These are phyloP conservation scores for Pyricularia sp. DNA, from an alignment of 2,329 filamentous ascomycete genomes.

Conservation along the genomic window DNA sequence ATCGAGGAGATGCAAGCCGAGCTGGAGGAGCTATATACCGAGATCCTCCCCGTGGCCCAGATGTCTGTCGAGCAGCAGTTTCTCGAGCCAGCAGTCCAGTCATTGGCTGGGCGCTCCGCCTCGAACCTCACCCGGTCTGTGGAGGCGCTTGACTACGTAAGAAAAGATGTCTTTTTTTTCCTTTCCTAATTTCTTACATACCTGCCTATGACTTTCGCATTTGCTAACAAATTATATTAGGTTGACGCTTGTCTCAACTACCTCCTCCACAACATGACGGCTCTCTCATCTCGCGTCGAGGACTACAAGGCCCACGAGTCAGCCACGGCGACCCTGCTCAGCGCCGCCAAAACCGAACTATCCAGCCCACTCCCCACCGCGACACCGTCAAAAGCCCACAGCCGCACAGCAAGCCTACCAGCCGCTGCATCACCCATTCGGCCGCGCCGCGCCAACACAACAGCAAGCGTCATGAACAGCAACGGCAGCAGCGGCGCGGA, in stretches of 20 bases:
- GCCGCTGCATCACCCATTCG: neutral
- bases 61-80: slow-evolving; percentile 60
- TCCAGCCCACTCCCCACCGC: slow-evolving; percentile 11
- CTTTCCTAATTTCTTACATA: neutral
- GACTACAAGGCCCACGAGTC: slow-evolving; percentile 32
- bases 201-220: neutral
- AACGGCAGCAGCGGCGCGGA: neutral
- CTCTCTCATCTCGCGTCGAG: slow-evolving; percentile 27
- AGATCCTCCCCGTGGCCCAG: slow-evolving; percentile 55
- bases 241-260: slow-evolving; percentile 39
- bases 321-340: slow-evolving; percentile 24
- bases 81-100: slow-evolving; percentile 43
- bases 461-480: neutral
- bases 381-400: slow-evolving; percentile 11
- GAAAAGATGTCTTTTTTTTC: neutral
- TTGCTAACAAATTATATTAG: slow-evolving; percentile 16
- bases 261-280: slow-evolving; percentile 31
- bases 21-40: slow-evolving; percentile 54
- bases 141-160: slow-evolving; percentile 37
- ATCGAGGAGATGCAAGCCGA: slow-evolving; percentile 45
- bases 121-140: slow-evolving; percentile 30
- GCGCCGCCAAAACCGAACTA: slow-evolving; percentile 31
- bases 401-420: slow-evolving; percentile 10
- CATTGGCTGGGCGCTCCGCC: slow-evolving; percentile 28
- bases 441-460: neutral